These are phyloP conservation scores for Colletotrichum lentis DNA, from an alignment of 2,329 filamentous ascomycete genomes.

Conservation along the genomic window DNA sequence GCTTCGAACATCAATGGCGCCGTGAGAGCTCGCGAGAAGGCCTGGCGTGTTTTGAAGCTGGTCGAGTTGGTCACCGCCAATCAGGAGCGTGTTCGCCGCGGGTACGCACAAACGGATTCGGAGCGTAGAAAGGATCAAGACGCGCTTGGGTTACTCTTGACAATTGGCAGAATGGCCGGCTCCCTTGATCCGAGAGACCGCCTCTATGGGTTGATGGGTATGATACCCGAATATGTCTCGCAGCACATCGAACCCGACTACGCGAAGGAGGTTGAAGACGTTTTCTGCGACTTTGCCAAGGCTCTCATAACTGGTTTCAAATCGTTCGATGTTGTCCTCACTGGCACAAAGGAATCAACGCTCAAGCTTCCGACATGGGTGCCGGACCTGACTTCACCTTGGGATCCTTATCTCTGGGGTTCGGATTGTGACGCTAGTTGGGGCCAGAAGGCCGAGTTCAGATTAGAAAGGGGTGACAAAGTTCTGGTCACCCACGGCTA, in stretches of 20 bases:
- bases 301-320: slow-evolving; percentile 19
- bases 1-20: slow-evolving; percentile 14
- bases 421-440: slow-evolving; percentile 28
- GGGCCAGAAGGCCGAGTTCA: slow-evolving; percentile 19
- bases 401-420: slow-evolving; percentile 31
- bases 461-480: not conserved
- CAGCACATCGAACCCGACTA: slow-evolving; percentile 23
- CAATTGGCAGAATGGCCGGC: slow-evolving; percentile 24
- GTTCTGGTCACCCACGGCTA: slow-evolving; percentile 8
- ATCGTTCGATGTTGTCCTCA: slow-evolving; percentile 26
- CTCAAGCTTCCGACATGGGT: slow-evolving; percentile 24
- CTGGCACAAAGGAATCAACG: slow-evolving; percentile 17
- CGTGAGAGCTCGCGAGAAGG: slow-evolving; percentile 25
- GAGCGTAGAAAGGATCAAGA: slow-evolving; percentile 25
- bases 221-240: slow-evolving; percentile 30
- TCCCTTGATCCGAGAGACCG: slow-evolving; percentile 25
- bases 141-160: slow-evolving; percentile 16
- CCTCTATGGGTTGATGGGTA: slow-evolving; percentile 25
- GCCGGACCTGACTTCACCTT: slow-evolving; percentile 23
- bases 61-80: slow-evolving; percentile 18
- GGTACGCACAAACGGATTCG: not conserved
- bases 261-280: slow-evolving; percentile 10
- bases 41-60: slow-evolving; percentile 25
- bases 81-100: slow-evolving; percentile 23
- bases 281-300: slow-evolving; percentile 25